Conservation (phyloP, 1,284 basidiomycete genomes). For the Heliocybe sulcata region DNA sequence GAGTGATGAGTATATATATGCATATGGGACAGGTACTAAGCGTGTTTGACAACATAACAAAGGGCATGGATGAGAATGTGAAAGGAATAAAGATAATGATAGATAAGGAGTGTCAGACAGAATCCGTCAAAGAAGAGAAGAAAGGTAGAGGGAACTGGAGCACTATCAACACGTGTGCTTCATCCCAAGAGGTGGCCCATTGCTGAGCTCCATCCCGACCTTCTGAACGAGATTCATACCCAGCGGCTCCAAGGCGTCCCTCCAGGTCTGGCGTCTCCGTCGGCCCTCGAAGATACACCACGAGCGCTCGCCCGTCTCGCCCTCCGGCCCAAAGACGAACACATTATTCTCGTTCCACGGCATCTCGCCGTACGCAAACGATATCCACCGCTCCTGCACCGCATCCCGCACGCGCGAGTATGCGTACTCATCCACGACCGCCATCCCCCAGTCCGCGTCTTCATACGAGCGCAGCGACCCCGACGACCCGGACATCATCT, state of each 20-base stretch:
- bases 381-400: conserved; percentile 63
- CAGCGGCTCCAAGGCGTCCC: conserved; percentile 55
- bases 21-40: background rate
- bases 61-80: background rate
- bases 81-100: background rate
- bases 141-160: background rate
- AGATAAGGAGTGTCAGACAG: background rate
- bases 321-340: conserved; percentile 70
- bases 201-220: conserved; percentile 61
- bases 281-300: conserved; percentile 46
- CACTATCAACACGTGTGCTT: background rate
- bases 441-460: conserved; percentile 34
- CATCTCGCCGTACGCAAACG: conserved; percentile 63
- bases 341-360: conserved; percentile 64
- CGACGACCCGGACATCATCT: conserved; percentile 25
- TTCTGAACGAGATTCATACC: conserved; percentile 62
- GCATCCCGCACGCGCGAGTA: conserved; percentile 59
- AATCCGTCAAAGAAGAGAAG: background rate
- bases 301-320: conserved; percentile 57
- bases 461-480: conserved; percentile 15
- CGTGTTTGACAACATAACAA: background rate
- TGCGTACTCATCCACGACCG: conserved; percentile 54
- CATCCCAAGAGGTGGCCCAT: conserved; percentile 40
- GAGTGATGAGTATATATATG: background rate
- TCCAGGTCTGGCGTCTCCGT: conserved; percentile 45